Conservation (phyloP, 1,284 basidiomycete species). For the Neolentinus lepideus region DNA sequence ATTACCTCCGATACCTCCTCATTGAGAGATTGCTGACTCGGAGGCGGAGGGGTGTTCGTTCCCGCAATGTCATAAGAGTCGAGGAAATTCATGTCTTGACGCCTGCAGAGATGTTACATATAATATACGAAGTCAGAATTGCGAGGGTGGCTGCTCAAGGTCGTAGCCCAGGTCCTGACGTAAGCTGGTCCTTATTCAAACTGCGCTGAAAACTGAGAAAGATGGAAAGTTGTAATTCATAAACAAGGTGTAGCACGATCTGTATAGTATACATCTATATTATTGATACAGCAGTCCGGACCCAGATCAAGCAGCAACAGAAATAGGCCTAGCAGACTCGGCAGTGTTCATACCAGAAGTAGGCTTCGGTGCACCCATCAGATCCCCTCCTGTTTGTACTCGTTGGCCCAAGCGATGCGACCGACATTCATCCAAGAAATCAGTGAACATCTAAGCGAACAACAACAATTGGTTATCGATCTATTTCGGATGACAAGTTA, state of each 20-base stretch:
- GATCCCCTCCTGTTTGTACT: slow-evolving; percentile 10
- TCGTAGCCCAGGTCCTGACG: not conserved
- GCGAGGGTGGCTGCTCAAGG: no score
- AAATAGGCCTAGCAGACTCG: slow-evolving; percentile 17
- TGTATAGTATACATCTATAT: not conserved
- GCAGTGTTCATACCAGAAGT: slow-evolving; percentile 9
- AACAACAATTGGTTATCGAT: not conserved
- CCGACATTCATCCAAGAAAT: slow-evolving; percentile 79
- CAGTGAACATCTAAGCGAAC: slow-evolving; percentile 77
- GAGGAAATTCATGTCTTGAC: slow-evolving; percentile 59
- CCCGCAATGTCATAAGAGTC: slow-evolving; percentile 56
- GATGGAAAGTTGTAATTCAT: no score
- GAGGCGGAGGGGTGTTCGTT: slow-evolving; percentile 35
- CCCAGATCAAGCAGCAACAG: slow-evolving; percentile 19
- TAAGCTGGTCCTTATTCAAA: not conserved
- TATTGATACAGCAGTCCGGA: not conserved
- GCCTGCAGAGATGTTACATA: not conserved
- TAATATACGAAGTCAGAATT: no score
- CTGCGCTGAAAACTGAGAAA: no score
- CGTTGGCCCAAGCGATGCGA: slow-evolving; percentile 35
- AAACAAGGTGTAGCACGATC: not conserved
- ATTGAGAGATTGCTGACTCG: slow-evolving; percentile 57
- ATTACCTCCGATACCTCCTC: slow-evolving; percentile 86
- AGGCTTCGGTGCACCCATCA: slow-evolving; percentile 20
- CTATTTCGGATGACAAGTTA: not conserved